Conservation (phyloP, 192 early-diverging fungal genomes). For the Mortierella antarctica region DNA sequence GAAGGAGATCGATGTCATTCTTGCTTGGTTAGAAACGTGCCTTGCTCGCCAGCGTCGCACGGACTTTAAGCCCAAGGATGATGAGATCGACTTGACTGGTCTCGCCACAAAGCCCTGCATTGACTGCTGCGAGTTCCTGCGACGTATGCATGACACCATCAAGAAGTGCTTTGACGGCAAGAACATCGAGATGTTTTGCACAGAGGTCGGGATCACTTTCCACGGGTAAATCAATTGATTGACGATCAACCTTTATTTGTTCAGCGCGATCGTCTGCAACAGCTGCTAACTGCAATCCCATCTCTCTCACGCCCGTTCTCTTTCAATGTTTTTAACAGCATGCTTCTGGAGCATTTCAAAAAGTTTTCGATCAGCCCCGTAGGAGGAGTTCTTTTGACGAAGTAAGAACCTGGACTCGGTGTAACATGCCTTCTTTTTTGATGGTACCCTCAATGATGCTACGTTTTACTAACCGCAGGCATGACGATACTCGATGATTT, state of each 20-base stretch:
- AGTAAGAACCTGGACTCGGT: conserved; percentile 62
- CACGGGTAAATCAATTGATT: conserved; percentile 69
- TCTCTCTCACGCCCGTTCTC: neutral
- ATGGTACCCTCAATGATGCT: neutral
- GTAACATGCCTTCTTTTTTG: neutral
- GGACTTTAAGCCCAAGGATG: conserved; percentile 95
- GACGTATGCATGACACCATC: conserved; percentile 68
- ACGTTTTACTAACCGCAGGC: too few relatives aligned
- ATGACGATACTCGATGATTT: neutral
- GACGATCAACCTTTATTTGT: neutral
- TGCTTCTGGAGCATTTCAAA: conserved; percentile 94
- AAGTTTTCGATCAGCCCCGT: conserved; percentile 86
- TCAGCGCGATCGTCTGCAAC: neutral
- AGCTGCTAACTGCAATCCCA: neutral
- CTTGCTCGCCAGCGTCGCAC: conserved; percentile 84
- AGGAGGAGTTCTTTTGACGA: conserved; percentile 89
- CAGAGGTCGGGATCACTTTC: conserved; percentile 83
- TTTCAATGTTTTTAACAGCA: conserved; percentile 51
- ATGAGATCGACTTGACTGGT: conserved; percentile 76
- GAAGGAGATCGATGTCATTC: conserved; percentile 76
- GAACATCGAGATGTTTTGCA: conserved; percentile 82
- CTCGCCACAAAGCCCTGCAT: conserved; percentile 85
- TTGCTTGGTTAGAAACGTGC: conserved; percentile 74
- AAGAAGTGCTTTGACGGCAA: conserved; percentile 73
- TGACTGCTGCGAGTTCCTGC: conserved; percentile 82